Evolutionary conservation across 2,329 filamentous ascomycete genomes (phyloP).

Genomic region (Alternaria postmessia): DNA sequence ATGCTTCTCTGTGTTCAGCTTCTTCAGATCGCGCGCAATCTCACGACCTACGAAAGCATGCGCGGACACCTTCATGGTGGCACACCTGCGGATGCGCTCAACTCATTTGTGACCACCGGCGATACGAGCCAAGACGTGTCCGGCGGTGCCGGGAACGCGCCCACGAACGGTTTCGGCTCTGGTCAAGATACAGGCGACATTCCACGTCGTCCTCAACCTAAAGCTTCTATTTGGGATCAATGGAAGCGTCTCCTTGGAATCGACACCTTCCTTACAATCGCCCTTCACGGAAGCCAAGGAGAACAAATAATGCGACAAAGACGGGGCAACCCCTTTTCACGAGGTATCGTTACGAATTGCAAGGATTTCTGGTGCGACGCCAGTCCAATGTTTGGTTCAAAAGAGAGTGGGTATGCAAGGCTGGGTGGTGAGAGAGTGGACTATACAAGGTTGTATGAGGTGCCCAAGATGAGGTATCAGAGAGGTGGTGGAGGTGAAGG

Average conservation of each 20-base stretch:
- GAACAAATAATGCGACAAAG: conserved; percentile 51
- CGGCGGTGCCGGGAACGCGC: conserved; percentile 30
- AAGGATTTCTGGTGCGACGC: conserved; percentile 96
- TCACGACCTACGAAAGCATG: conserved; percentile 99
- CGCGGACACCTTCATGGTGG: conserved; percentile 72
- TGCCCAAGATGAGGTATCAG: conserved; percentile 72
- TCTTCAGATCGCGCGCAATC: conserved; percentile 87
- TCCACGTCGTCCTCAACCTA: conserved; percentile 56
- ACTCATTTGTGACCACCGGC: conserved; percentile 78
- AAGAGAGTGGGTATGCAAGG: conserved; percentile 76
- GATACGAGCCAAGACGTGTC: conserved; percentile 66
- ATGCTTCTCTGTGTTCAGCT: conserved; percentile 97
- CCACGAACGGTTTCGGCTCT: conserved; percentile 67
- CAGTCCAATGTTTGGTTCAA: conserved; percentile 77
- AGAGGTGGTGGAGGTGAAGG: conserved; percentile 36
- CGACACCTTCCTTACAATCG: conserved; percentile 92
- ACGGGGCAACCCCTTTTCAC: conserved; percentile 81
- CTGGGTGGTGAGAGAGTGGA: conserved; percentile 82
- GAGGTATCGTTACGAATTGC: conserved; percentile 86
- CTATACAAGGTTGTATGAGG: conserved; percentile 90
- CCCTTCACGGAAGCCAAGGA: conserved; percentile 72
- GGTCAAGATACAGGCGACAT: conserved; percentile 61
- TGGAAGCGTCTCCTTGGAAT: conserved; percentile 88
- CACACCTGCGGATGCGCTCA: conserved; percentile 67
- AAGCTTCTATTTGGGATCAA: conserved; percentile 74